Conservation (phyloP, 306 rosid species). For the Abrus pulchellus region DNA sequence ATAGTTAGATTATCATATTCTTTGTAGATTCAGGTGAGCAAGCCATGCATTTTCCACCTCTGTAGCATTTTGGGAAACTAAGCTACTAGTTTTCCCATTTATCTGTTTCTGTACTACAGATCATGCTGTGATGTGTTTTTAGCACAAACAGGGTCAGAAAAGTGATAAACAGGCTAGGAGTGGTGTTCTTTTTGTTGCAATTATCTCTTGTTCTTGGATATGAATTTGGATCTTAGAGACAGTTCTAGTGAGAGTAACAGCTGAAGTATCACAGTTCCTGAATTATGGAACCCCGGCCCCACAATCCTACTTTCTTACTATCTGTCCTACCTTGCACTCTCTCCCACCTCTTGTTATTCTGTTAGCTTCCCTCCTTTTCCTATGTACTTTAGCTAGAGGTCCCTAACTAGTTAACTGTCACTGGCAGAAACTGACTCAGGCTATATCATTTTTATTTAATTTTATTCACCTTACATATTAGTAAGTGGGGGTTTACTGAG, state of each 20-base stretch:
- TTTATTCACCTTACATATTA: no score
- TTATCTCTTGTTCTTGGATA: neutral
- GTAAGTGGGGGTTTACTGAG: no score
- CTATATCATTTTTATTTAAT: no score
- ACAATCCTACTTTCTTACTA: neutral
- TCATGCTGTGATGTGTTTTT: slow-evolving; percentile 28
- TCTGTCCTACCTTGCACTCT: neutral
- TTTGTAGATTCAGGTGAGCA: slow-evolving; percentile 14
- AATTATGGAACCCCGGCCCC: neutral
- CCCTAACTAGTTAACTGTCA: no score
- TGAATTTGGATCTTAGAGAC: neutral
- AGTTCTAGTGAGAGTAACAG: neutral
- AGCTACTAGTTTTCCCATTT: slow-evolving; percentile 36
- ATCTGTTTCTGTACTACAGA: neutral
- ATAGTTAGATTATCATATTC: slow-evolving; percentile 26
- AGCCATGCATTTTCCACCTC: slow-evolving; percentile 5
- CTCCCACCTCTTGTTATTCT: neutral
- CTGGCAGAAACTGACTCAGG: no score
- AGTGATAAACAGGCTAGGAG: no score
- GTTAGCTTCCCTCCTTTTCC: no score
- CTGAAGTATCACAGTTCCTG: neutral
- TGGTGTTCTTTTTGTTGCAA: neutral
- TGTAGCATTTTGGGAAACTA: slow-evolving; percentile 24
- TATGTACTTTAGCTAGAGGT: no score
- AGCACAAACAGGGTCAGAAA: neutral